Conservation (phyloP, 805 yeast species). For the Cyberlindnera euphorbiae region DNA sequence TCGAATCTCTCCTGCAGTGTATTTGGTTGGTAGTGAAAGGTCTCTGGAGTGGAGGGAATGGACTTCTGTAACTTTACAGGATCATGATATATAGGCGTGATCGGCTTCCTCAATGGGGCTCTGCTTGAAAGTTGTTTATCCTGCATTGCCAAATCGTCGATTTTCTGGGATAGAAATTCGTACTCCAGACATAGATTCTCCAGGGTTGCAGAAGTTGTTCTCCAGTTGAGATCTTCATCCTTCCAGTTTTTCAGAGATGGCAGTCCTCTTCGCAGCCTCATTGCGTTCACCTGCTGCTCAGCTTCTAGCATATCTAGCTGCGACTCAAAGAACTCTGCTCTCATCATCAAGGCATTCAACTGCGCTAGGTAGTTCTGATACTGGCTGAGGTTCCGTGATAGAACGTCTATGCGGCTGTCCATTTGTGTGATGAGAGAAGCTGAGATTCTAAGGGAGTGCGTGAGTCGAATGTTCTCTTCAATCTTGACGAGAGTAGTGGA, state of each 20-base stretch:
- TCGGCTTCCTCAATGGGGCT: neutral
- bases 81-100: conserved; percentile 1
- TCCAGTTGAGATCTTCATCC: conserved; percentile 37
- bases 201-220: conserved; percentile 41
- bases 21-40: neutral
- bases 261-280: conserved; percentile 13
- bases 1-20: conserved; percentile 3
- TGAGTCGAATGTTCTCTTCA: conserved; percentile 22
- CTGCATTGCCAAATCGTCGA: conserved; percentile 11
- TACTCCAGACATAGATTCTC: conserved; percentile 40
- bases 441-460: conserved; percentile 19
- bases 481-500: conserved; percentile 16
- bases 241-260: conserved; percentile 20
- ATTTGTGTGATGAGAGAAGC: conserved; percentile 14
- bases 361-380: conserved; percentile 26
- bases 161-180: conserved; percentile 27
- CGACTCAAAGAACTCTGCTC: conserved; percentile 28
- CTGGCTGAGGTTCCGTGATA: conserved; percentile 22
- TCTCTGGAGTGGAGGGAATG: neutral
- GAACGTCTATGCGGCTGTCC: conserved; percentile 20
- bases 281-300: conserved; percentile 14
- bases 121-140: conserved; percentile 1
- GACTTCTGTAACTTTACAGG: too few relatives aligned
- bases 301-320: conserved; percentile 26
- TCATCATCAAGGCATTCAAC: conserved; percentile 24